Evolutionary conservation across 208 protist species (phyloP).

Genomic region (Entamoeba invadens): DNA sequence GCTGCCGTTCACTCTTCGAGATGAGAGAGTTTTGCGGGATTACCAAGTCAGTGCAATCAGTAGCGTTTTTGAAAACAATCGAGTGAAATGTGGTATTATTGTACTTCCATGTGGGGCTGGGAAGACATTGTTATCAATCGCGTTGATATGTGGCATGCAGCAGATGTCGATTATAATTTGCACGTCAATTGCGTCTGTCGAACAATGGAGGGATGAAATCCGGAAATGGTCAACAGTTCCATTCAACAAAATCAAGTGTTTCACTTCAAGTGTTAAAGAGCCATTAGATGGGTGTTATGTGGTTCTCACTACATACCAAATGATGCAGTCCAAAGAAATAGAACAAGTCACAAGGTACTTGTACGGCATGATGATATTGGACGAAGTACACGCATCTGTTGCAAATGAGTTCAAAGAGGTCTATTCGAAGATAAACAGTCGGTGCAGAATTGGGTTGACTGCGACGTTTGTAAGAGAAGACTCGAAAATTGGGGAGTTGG

Average conservation of each 20-base stretch:
- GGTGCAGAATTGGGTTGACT: slow-evolving; percentile 86
- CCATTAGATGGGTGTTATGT: slow-evolving; percentile 39
- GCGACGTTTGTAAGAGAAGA: slow-evolving; percentile 79
- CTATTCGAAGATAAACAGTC: slow-evolving; percentile 49
- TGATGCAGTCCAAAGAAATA: slow-evolving; percentile 63
- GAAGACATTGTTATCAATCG: slow-evolving; percentile 95
- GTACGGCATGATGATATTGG: slow-evolving; percentile 92
- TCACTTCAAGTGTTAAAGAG: neutral
- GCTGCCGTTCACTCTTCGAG: neutral
- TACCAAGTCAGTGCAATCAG: neutral
- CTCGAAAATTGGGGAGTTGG: slow-evolving; percentile 81
- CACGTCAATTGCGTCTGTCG: slow-evolving; percentile 59
- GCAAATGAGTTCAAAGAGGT: slow-evolving; percentile 43
- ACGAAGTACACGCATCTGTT: slow-evolving; percentile 70
- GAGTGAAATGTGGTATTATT: slow-evolving; percentile 70
- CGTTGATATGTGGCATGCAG: slow-evolving; percentile 73
- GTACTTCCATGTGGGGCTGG: slow-evolving; percentile 96
- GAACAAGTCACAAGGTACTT: slow-evolving; percentile 19
- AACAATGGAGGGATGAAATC: slow-evolving; percentile 86
- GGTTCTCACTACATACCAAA: slow-evolving; percentile 90
- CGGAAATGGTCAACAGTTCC: slow-evolving; percentile 61
- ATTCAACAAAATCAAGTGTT: neutral
- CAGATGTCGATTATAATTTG: slow-evolving; percentile 75
- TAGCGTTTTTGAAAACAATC: neutral
- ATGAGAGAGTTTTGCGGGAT: neutral